Evolutionary conservation across 371 early-diverging fungal species (phyloP).

Genomic region (Phascolomyces articulosus): DNA sequence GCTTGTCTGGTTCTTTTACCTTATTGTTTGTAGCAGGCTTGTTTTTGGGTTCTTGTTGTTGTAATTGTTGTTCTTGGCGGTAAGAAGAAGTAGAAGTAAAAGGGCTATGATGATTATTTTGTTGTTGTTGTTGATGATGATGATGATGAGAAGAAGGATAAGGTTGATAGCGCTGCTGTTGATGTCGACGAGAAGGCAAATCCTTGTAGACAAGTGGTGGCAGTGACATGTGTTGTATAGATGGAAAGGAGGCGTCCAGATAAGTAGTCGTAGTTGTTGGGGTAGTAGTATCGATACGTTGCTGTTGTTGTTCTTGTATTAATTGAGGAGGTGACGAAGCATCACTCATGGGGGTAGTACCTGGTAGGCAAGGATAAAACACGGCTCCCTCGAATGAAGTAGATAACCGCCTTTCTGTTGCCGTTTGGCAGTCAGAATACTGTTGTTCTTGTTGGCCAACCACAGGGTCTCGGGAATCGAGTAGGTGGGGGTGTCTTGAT

Average conservation of each 20-base stretch:
- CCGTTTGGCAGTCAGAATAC: too few relatives aligned
- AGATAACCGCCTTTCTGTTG: not conserved
- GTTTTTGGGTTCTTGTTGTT: not conserved
- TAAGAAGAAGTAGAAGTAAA: not conserved
- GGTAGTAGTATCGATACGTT: too few relatives aligned
- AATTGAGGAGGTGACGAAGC: not conserved
- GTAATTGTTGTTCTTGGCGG: not conserved
- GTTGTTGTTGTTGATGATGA: not conserved
- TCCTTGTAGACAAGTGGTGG: not conserved
- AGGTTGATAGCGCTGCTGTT: constrained; percentile 1
- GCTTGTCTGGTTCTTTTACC: constrained; percentile 6
- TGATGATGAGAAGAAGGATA: not conserved
- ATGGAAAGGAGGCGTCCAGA: constrained; percentile 1
- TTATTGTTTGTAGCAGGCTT: not conserved
- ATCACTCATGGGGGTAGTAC: constrained; percentile 1
- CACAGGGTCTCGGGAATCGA: not conserved
- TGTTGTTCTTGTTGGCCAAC: not conserved
- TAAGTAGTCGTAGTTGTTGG: not conserved
- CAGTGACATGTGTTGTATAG: constrained; percentile 1
- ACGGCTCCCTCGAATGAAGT: not conserved
- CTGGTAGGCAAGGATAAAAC: constrained; percentile 6
- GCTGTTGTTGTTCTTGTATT: not conserved
- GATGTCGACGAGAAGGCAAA: not conserved
- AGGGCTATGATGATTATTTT: not conserved
- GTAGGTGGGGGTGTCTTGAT: not conserved